Evolutionary conservation across 306 rosid species (phyloP), one percentile per base, ranked within the genome.

Genomic region (Sindora glabra): DNA sequence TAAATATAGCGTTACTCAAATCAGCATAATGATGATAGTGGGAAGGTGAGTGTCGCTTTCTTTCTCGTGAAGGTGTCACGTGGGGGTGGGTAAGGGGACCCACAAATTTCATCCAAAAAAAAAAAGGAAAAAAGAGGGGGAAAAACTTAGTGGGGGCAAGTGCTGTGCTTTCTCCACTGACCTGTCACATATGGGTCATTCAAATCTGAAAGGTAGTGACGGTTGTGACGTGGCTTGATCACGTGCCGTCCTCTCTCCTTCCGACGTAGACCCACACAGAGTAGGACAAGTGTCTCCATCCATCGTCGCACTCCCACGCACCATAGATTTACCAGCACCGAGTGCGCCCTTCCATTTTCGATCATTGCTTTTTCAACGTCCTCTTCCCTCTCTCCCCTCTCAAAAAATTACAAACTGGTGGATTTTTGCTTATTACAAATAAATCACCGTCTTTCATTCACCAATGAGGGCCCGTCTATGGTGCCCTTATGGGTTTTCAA

Each of bases 51-150:
- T 16, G 69, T 65, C 70, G 44, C 65, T 74, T 48, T 72, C 83
- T 59, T 74, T 73, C 89, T 87, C 87, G 89, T 87, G 92, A 84
- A 72, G 80, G 73, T 71, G 89, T 87, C 89, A 87, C 92, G 96
- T 84, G 96, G 83, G 67, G 49, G 69, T 65, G 69, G 67, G 68
- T 48, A 10, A n/a, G 12, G 75, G 89, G 89, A 10, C 85, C 89
- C 78, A 72, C 67, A 55, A 30, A 32, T 36, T n/a, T 59, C 52
- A 73, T 58, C 61, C 39, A 21, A 38, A 55, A 59, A 59, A 53
- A 56, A 4, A 45, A 7, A 2, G 8, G 2, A 23, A 29, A 62
- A 13, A 13, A 10, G 26, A 19, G 29, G 16, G 36, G 39, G 8
- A 16, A 63, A 22, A 38, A 44, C 56, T 42, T 24, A 63, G 87